Base-by-base conservation (phyloP, 176 grass and related monocot species). In the Triticum urartu region DNA sequence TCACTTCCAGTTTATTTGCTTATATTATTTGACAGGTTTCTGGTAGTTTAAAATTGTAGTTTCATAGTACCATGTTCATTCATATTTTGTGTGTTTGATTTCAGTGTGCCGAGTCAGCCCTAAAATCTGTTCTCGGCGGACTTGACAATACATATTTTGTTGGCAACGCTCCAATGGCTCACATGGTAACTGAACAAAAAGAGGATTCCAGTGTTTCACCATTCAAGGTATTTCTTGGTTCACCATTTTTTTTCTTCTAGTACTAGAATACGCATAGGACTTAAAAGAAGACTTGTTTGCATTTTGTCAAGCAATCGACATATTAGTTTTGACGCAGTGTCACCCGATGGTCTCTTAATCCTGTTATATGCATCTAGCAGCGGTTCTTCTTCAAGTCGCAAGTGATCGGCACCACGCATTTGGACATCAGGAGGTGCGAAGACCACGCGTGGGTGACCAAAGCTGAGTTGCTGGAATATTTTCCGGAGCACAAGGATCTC, bases 301-400 rank as follows among this genome's bases (percentile, higher is more conserved):
- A 42, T 65, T 39, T 38, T 73, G 18, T 14, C 18, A 68, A 43
- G 33, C 20, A 79, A 43, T 35, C 0, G 42, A 11, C 42, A 54
- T 1, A 54, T 18, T 54, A 59, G 18, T 59, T 20, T 21, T 26
- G 34, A 22, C 58, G 22, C 35, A 20, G 36, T 79, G 3, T 24
- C 9, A 7, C 42, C n/a, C 9, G 22, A 35, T 11, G 3, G 7
- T 32, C 9, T 26, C 25, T 12, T 84, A 80, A 80, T 67, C 80
- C 20, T 0, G 4, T 30, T 48, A 87, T 48, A 91, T 75, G 34
- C 25, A 38, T 81, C 35, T 88, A 30, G 48, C 89, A 98, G 93
- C 85, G 88, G 21, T 98, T 98, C 86, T 98, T 98, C 80, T 98
- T 98, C 87, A 98, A 98, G 82, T 98, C 93, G 38, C 96, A 98